These are phyloP conservation scores for Phylloporus sp. DNA, from an alignment of 768 basidiomycete species.

Conservation along the genomic window DNA sequence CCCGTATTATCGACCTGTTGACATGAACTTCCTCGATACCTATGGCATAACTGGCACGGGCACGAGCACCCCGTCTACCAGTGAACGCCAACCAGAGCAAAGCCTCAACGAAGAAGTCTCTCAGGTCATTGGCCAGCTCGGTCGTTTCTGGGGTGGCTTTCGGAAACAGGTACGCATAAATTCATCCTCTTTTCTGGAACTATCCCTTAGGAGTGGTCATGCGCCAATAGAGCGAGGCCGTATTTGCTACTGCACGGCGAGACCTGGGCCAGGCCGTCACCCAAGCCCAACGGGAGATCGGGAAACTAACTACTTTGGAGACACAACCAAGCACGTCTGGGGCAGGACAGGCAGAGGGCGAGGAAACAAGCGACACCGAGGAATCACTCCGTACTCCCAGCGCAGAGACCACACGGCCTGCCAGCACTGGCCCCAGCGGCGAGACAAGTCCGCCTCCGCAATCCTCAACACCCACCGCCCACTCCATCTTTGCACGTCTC, in stretches of 20 bases:
- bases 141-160: slow-evolving; percentile 88
- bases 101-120: slow-evolving; percentile 83
- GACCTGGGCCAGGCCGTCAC: slow-evolving; percentile 69
- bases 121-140: slow-evolving; percentile 84
- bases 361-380: slow-evolving; percentile 23
- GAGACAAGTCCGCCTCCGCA: slow-evolving; percentile 13
- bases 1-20: not conserved
- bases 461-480: slow-evolving; percentile 25
- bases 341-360: slow-evolving; percentile 13
- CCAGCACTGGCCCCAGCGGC: slow-evolving; percentile 14
- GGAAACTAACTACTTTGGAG: slow-evolving; percentile 48
- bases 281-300: slow-evolving; percentile 77
- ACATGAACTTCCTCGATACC: slow-evolving; percentile 74
- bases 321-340: slow-evolving; percentile 12
- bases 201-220: slow-evolving; percentile 1
- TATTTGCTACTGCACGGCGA: slow-evolving; percentile 64
- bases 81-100: slow-evolving; percentile 40
- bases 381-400: slow-evolving; percentile 27
- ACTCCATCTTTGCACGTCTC: slow-evolving; percentile 61
- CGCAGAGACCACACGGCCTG: slow-evolving; percentile 16
- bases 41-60: slow-evolving; percentile 51
- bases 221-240: slow-evolving; percentile 58
- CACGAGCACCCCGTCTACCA: slow-evolving; percentile 44
- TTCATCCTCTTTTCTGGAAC: not conserved
- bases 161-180: slow-evolving; percentile 70